phyloP scores from a whole-genome alignment of 345 rosid genomes.

The Murraya koenigii region DNA sequence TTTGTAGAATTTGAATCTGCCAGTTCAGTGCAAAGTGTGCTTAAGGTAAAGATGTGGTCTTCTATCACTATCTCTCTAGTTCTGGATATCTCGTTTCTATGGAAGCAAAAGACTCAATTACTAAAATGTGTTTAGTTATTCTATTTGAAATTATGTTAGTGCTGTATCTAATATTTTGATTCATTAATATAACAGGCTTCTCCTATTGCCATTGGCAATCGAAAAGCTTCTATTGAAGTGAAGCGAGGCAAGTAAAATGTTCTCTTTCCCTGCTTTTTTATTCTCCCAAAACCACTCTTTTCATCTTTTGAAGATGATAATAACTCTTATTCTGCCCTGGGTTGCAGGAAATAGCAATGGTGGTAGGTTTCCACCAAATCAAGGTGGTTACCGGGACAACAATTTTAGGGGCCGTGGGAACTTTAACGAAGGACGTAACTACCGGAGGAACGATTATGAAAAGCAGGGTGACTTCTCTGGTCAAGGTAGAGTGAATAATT shows the following conservation, averaged over 20 bases:
- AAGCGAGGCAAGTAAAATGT: constrained; percentile 54
- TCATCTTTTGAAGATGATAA: neutral
- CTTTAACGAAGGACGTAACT: constrained; percentile 38
- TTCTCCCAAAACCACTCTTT: neutral
- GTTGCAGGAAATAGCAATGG: constrained; percentile 44
- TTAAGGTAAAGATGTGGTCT: constrained; percentile 40
- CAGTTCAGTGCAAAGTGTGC: constrained; percentile 57
- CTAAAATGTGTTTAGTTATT: neutral
- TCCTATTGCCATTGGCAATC: constrained; percentile 51
- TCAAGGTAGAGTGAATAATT: constrained; percentile 21
- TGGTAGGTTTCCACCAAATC: constrained; percentile 32
- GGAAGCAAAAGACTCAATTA: neutral
- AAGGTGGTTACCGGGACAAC: constrained; percentile 51
- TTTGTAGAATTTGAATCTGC: constrained; percentile 78
- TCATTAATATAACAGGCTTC: constrained; percentile 32
- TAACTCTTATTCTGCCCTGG: neutral
- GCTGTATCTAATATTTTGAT: constrained; percentile 1
- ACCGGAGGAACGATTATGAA: constrained; percentile 42
- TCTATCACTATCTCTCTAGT: neutral
- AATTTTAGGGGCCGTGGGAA: constrained; percentile 49
- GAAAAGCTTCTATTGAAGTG: constrained; percentile 70
- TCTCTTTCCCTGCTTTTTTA: neutral
- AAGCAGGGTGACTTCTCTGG: constrained; percentile 41
- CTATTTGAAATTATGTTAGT: neutral
- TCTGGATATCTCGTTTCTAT: neutral